phyloP scores from a whole-genome alignment of 2,329 filamentous ascomycete genomes.

The Paramyrothecium sp. region DNA sequence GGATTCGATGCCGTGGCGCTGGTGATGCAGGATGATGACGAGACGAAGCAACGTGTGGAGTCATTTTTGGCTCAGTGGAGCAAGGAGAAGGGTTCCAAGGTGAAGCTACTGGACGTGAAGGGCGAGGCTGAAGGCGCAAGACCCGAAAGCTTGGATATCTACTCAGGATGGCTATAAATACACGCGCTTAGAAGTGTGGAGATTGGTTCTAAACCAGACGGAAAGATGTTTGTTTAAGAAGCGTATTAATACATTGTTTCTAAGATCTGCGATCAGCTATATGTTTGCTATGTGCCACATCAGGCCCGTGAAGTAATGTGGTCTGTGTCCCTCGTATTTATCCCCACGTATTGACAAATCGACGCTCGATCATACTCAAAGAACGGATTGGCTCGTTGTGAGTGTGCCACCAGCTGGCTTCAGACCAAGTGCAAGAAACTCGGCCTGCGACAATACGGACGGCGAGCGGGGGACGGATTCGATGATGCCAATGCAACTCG shows the following conservation, averaged over 20 bases:
- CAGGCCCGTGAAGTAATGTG: no score
- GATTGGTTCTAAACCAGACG: neutral
- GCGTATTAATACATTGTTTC: no score
- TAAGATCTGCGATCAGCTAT: no score
- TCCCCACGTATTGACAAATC: no score
- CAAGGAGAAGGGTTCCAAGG: slow-evolving; percentile 54
- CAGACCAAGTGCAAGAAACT: neutral
- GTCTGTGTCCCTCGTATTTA: no score
- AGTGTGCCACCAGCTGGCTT: neutral
- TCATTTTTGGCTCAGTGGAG: slow-evolving; percentile 67
- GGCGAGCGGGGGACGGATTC: slow-evolving; percentile 26
- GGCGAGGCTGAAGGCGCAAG: slow-evolving; percentile 70
- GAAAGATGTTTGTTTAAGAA: no score
- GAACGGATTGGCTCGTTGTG: neutral
- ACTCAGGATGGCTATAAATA: slow-evolving; percentile 42
- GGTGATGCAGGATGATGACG: slow-evolving; percentile 70
- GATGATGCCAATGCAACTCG: slow-evolving; percentile 45
- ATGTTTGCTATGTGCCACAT: no score
- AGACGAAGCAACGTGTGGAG: slow-evolving; percentile 59
- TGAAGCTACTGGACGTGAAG: slow-evolving; percentile 67
- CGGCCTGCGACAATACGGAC: slow-evolving; percentile 13
- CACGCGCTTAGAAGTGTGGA: neutral
- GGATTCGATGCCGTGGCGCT: slow-evolving; percentile 89
- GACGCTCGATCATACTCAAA: neutral
- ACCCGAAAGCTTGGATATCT: slow-evolving; percentile 41